phyloP scores from a whole-genome alignment of 768 basidiomycete genomes.

The Macrolepiota albuminosa region DNA sequence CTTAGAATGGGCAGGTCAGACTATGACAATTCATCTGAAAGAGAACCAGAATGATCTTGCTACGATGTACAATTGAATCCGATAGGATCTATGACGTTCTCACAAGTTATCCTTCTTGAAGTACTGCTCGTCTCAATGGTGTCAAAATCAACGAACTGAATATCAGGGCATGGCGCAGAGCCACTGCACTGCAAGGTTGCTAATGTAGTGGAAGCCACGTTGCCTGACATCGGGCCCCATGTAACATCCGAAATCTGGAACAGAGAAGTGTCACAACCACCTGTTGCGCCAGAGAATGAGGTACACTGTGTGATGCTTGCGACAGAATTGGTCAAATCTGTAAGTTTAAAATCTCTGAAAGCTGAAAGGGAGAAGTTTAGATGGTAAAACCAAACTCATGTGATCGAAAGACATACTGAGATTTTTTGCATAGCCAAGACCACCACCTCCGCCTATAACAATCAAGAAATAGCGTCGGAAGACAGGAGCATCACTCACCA shows the following conservation, averaged over 20 bases:
- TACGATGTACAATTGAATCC: constrained; percentile 20
- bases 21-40: not conserved
- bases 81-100: constrained; percentile 17
- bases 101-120: constrained; percentile 15
- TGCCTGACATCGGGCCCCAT: constrained; percentile 25
- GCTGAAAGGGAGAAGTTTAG: constrained; percentile 8
- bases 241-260: constrained; percentile 29
- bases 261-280: constrained; percentile 27
- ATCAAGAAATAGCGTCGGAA: not conserved
- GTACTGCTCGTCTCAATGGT: constrained; percentile 13
- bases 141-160: constrained; percentile 19
- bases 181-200: constrained; percentile 28
- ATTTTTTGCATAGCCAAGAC: constrained; percentile 25
- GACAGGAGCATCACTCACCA: constrained; percentile 11
- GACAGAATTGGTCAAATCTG: constrained; percentile 17
- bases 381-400: not conserved
- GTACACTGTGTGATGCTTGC: constrained; percentile 26
- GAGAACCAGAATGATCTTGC: not conserved
- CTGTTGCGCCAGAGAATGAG: constrained; percentile 26
- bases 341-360: constrained; percentile 21
- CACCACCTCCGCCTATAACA: constrained; percentile 25
- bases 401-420: constrained; percentile 14
- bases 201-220: constrained; percentile 17
- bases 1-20: not conserved
- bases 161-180: constrained; percentile 23